Base-by-base conservation (phyloP, 139 green algal genomes). In the Volvox reticuliferus region DNA sequence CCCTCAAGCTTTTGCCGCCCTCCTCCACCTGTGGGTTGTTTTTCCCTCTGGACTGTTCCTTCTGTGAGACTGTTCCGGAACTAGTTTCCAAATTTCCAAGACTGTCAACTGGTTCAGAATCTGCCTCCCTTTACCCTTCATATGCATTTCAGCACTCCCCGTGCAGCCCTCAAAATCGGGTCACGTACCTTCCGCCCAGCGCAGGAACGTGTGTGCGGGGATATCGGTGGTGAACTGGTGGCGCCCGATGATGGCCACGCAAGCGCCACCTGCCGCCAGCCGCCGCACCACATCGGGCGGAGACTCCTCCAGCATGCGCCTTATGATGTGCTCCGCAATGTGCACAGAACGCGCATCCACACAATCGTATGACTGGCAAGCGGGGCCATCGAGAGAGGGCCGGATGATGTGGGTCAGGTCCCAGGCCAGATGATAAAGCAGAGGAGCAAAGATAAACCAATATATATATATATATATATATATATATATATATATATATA, bases 201-300 rank as follows among this genome's bases (percentile, higher is more conserved):
- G 91, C 81, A 98, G 78, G 90, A 96, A 93, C 9, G 18, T 76
- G 76, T 98, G 96, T 21, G 93, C 94, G 9, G 96, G 95, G 2
- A 98, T 96, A 91, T 98, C 96, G 5, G 94, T 96, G 24, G 96
- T 98, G n/a, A 95, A 91, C 91, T 97, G 94, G 35, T 89, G 19
- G 22, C 90, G 87, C 12, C 93, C 96, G 75, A 98, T 98, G 88
- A 98, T 96, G 24, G 94, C 96, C 55, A 98, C 80, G 36, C 91
- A 87, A 14, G 92, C 94, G 9, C 91, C 87, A 12, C 76, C 44
- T 19, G 89, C 55, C 13, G 37, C 69, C 78, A 97, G n/a, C 0
- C 91, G 79, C 19, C 88, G 37, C 33, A 96, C 30, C 18, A 97
- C 61, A 0, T 85, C 91, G 3, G 61, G 18, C 1, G 91, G 91